Base-by-base conservation (phyloP, 2,329 filamentous ascomycete genomes). In the Colletotrichum cordylinicola region DNA sequence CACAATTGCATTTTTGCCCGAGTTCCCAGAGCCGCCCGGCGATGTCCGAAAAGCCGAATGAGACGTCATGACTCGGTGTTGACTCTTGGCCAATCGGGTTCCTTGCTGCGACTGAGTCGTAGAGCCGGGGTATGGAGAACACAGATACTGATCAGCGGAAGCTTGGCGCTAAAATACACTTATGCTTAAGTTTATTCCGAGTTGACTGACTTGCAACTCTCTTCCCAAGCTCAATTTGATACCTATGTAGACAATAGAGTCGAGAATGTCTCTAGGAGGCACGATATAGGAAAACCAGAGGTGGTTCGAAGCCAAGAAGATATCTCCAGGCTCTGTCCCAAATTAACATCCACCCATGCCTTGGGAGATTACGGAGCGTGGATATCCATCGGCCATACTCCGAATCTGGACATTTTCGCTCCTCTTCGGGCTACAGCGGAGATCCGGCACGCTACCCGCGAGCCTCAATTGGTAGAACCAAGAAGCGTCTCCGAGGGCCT, bases 11-110 rank as follows among this genome's bases (percentile, higher is more conserved):
- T 52, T 52, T 52, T 52, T 52, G 43, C n/a, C 43, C n/a, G 43
- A 21, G 43, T 52, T 52, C n/a, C 12, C 43, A 52, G n/a, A 56
- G 43, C 58, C 10, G 31, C 24, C 10, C 10, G 67, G 37, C 31
- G 27, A 56, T 55, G 68, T 72, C 69, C 62, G 62, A 35, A 13
- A n/a, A 62, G 72, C 68, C 24, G 33, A 31, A 56, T 29, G 31
- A 43, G 13, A 39, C 8, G 24, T 43, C 72, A 75, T 72, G 72
- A 75, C 72, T 75, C 72, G 69, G 37, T 24, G 35, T 33, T 3
- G 12, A 15, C 10, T 8, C 29, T 24, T 21, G 13, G 15, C 69
- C 72, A 75, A 75, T 72, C 55, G 60, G n/a, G 13, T 27, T 16
- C 4, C 9, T 35, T 7, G 24, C 5, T 35, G 21, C 31, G 39